phyloP scores from a whole-genome alignment of 208 protist species.

The Leishmania turanica region DNA sequence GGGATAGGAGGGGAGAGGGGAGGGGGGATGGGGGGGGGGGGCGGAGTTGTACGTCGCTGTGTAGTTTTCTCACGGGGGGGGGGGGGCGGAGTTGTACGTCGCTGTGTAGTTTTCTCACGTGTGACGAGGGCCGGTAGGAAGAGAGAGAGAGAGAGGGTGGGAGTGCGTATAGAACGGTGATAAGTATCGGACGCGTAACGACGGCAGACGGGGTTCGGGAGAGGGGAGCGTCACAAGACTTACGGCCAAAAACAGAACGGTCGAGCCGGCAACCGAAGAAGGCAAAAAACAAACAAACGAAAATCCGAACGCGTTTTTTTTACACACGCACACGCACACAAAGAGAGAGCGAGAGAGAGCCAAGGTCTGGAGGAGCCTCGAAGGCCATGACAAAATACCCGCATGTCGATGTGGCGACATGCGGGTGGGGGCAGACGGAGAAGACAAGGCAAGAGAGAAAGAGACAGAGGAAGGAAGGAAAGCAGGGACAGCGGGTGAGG shows the following conservation, averaged over 20 bases:
- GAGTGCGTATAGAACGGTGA: too few relatives aligned
- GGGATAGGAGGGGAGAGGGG: background rate
- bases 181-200: background rate
- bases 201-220: background rate
- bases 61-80: background rate
- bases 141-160: too few relatives aligned
- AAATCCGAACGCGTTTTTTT: background rate
- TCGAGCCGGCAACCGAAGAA: conserved; percentile 11
- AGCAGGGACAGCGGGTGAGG: background rate
- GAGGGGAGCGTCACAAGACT: background rate
- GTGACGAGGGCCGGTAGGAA: background rate
- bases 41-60: background rate
- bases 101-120: background rate
- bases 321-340: too few relatives aligned
- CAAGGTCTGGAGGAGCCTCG: background rate
- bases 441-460: background rate
- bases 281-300: background rate
- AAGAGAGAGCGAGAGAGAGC: background rate
- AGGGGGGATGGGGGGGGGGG: too few relatives aligned
- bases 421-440: background rate
- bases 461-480: background rate
- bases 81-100: background rate
- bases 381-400: background rate
- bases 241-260: background rate
- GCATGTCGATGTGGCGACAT: background rate